A percentile compares a stretch with the other conserved stretches of the same genome.
phyloP scores from a whole-genome alignment of 1,284 basidiomycete species.

The Cutaneotrichosporon sp. region DNA sequence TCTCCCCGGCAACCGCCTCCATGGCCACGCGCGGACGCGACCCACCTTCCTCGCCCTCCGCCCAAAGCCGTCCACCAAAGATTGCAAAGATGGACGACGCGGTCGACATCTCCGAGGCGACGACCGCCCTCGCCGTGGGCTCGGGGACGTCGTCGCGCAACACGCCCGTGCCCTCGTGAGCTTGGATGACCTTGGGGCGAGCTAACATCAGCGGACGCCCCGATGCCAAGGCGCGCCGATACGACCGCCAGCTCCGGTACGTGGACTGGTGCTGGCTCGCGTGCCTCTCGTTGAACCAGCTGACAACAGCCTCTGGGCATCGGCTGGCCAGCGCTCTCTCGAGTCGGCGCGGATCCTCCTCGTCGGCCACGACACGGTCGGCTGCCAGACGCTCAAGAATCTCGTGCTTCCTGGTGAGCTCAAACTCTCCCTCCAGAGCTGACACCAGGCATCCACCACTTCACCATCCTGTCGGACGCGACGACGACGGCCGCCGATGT shows the following conservation, averaged over 20 bases:
- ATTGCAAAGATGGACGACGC: constrained; percentile 50
- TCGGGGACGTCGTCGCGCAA: constrained; percentile 19
- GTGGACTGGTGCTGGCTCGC: too few relatives aligned
- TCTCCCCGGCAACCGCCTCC: constrained; percentile 1
- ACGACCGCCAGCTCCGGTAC: constrained; percentile 87
- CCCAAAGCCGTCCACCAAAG: constrained; percentile 31
- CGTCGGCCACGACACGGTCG: constrained; percentile 74
- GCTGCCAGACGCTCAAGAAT: constrained; percentile 87
- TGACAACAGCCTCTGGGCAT: constrained; percentile 79
- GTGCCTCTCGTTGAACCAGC: too few relatives aligned
- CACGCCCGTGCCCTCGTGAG: constrained; percentile 21
- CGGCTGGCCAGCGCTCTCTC: constrained; percentile 87
- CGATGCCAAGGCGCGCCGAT: constrained; percentile 81
- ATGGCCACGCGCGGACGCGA: constrained; percentile 18
- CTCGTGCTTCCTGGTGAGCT: constrained; percentile 78
- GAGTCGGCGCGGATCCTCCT: constrained; percentile 82
- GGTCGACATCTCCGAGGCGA: constrained; percentile 42
- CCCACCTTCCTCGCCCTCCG: constrained; percentile 19
- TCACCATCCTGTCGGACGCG: constrained; percentile 77
- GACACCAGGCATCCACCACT: constrained; percentile 71
- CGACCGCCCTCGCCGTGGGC: constrained; percentile 20
- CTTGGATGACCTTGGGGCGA: too few relatives aligned
- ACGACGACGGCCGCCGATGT: constrained; percentile 72
- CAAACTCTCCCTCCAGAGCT: neutral
- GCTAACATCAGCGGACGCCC: constrained; percentile 57